Evolutionary conservation across 441 rosid genomes (phyloP), one percentile per base, ranked within the genome.

Genomic region (Viola pubescens): DNA sequence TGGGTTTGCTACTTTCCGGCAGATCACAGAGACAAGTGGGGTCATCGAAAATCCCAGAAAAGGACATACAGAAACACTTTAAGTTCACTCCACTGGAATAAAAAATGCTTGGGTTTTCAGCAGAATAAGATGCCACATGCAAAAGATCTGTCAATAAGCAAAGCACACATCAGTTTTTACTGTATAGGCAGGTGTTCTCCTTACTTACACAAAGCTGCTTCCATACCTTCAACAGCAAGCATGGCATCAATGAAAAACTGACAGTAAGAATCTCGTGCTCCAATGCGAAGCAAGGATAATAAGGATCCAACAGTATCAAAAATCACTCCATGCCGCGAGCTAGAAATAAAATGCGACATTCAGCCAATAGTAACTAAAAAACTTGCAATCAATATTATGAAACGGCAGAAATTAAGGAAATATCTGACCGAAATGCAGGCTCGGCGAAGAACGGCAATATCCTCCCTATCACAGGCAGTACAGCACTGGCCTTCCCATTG

Each of bases 281-380:
- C 88, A 64, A 84, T 75, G 58, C 97, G 94, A 70, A 94, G 88
- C 78, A 94, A 77, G 62, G 91, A 80, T 67, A 94, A 75, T 58
- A 94, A 83, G 37, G 91, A 83, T 65, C 89, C 91, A 73, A 91
- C 76, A 6, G 99, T 82, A 63, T 94, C 97, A 71, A 94, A 88
- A 59, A 94, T 76, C 7, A 85, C 81, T 70, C 85, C 94, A 68
- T 94, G 88, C 43, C 83, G 82, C 62, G 77, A 76, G 52, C 99
- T 94, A 79, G 54, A 61, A 72, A 26, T 26, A 61, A 59, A 60
- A 55, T 39, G 47, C 37, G 62, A 48, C 41, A 41, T 49, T 46
- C 49, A 6, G 11, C 4, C 49, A 2, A 46, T 12, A 46, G 3
- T 46, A 10, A 46, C 49, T 10, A 46, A 46, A 46, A 46, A 46